A percentile compares a stretch with the other conserved stretches of the same genome.
phyloP scores from a whole-genome alignment of 306 rosid species.

The Leucaena leucocephala region DNA sequence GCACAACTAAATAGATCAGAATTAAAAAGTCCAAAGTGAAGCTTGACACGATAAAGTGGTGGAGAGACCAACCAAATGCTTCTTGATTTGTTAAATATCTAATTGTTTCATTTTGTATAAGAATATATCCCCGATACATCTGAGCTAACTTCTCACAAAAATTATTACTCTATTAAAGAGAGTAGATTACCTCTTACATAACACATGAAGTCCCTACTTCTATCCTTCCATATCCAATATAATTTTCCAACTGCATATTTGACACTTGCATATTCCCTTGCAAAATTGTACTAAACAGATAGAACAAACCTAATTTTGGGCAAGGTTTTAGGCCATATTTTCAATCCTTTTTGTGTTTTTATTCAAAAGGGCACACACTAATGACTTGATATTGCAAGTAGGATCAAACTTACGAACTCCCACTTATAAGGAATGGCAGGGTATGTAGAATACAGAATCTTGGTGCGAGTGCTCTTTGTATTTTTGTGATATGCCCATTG shows the following conservation, averaged over 20 bases:
- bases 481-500: slow-evolving; percentile 2
- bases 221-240: background rate
- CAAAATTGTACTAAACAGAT: background rate
- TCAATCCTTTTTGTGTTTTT: too few relatives aligned
- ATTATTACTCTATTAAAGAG: background rate
- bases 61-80: too few relatives aligned
- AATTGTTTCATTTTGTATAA: background rate
- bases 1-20: too few relatives aligned
- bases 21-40: too few relatives aligned
- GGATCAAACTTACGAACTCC: too few relatives aligned
- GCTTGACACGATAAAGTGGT: too few relatives aligned
- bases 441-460: background rate
- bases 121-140: background rate
- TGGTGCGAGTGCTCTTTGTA: background rate
- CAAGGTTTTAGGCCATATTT: background rate
- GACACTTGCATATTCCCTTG: background rate
- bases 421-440: too few relatives aligned
- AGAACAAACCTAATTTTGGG: background rate
- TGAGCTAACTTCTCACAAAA: background rate
- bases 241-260: background rate
- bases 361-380: too few relatives aligned
- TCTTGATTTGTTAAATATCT: background rate
- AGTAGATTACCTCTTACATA: background rate
- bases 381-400: too few relatives aligned
- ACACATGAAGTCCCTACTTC: background rate